A percentile compares a stretch with the other conserved stretches of the same genome.
These are phyloP conservation scores for Avena atlantica DNA, from an alignment of 176 grass and related monocot genomes.

Conservation along the genomic window DNA sequence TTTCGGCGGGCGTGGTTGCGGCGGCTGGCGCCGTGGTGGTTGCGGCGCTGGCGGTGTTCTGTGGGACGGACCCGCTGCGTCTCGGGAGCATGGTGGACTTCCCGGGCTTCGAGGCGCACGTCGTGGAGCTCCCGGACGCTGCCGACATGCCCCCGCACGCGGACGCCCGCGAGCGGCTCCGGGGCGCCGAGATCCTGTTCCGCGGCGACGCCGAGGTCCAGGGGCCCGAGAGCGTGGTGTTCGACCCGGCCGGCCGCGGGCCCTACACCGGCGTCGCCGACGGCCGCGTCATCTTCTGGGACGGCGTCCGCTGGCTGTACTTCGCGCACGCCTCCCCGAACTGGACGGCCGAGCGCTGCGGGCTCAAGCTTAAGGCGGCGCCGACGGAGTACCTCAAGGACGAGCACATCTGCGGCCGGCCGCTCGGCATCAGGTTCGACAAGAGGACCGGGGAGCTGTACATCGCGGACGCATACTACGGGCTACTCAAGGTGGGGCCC, in stretches of 20 bases:
- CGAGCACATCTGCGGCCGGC: too few species aligned
- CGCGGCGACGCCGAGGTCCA: not conserved
- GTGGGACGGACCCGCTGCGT: slow-evolving; percentile 73
- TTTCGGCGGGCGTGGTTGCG: slow-evolving; percentile 33
- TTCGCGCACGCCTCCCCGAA: too few species aligned
- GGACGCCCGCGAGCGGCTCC: slow-evolving; percentile 52
- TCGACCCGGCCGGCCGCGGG: not conserved
- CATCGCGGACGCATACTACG: too few species aligned
- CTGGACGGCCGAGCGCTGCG: too few species aligned
- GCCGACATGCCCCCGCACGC: slow-evolving; percentile 54
- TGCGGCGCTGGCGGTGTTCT: slow-evolving; percentile 63
- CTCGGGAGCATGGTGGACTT: slow-evolving; percentile 73
- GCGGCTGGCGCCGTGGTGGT: slow-evolving; percentile 10
- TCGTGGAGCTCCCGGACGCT: slow-evolving; percentile 48
- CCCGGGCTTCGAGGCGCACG: slow-evolving; percentile 72
- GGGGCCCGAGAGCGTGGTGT: not conserved
- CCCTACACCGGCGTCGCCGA: too few species aligned
- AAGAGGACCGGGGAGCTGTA: too few species aligned
- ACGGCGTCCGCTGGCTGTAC: too few species aligned
- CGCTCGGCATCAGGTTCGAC: too few species aligned
- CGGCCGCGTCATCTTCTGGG: too few species aligned
- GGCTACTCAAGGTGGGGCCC: too few species aligned
- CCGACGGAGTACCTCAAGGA: too few species aligned
- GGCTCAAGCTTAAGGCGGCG: too few species aligned
- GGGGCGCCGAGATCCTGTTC: slow-evolving; percentile 61